phyloP scores from a whole-genome alignment of 257 asterid species.

The Scutellaria baicalensis region DNA sequence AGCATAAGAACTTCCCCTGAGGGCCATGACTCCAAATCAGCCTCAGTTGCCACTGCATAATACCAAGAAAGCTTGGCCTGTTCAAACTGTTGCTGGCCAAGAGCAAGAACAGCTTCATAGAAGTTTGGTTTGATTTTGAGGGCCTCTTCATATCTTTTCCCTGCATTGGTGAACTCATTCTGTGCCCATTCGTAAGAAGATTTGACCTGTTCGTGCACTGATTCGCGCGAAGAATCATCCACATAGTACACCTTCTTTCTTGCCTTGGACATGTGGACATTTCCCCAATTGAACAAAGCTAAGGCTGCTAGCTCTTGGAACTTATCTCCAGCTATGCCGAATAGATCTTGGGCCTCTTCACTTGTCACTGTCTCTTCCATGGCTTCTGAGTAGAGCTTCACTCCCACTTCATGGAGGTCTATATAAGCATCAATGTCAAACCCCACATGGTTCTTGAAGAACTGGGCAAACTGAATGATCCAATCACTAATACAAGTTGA shows the following conservation, averaged over 20 bases:
- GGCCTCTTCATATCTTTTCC: constrained; percentile 66
- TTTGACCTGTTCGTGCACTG: constrained; percentile 40
- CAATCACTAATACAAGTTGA: constrained; percentile 67
- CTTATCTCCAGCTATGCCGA: constrained; percentile 57
- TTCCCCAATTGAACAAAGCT: constrained; percentile 85
- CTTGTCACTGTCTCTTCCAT: constrained; percentile 79
- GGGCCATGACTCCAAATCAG: constrained; percentile 59
- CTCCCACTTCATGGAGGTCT: constrained; percentile 70
- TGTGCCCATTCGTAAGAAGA: constrained; percentile 71
- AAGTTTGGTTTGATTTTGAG: constrained; percentile 58
- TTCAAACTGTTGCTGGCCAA: constrained; percentile 81
- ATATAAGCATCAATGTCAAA: constrained; percentile 68
- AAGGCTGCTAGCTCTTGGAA: constrained; percentile 81
- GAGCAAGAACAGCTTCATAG: constrained; percentile 72
- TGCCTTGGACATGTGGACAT: constrained; percentile 85
- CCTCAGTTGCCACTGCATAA: constrained; percentile 45
- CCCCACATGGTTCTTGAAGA: constrained; percentile 72
- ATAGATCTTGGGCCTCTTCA: constrained; percentile 76
- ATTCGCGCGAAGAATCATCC: constrained; percentile 49
- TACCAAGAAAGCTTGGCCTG: constrained; percentile 90
- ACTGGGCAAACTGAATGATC: constrained; percentile 74
- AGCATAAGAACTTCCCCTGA: constrained; percentile 60
- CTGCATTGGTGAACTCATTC: constrained; percentile 55
- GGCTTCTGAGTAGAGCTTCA: constrained; percentile 74
- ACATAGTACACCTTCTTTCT: constrained; percentile 48